A percentile compares a stretch with the other conserved stretches of the same genome.
These are phyloP conservation scores for Nicotiana tomentosiformis DNA, from an alignment of 257 asterid genomes.

Conservation along the genomic window DNA sequence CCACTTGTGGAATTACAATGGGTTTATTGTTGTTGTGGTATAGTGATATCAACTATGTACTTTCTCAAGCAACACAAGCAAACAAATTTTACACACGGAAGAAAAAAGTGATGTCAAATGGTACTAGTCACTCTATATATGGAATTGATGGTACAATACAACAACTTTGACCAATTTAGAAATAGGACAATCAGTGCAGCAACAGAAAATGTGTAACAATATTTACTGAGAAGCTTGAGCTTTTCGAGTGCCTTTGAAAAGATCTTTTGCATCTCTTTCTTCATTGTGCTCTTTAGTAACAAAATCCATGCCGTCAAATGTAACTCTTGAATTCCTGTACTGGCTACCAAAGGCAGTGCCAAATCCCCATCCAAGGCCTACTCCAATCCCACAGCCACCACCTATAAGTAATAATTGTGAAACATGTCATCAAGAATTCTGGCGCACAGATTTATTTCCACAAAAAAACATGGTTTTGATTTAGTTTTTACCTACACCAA, in stretches of 20 bases:
- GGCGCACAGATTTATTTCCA: not conserved
- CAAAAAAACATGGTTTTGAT: not conserved
- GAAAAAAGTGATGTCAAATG: not conserved
- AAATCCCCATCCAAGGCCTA: slow-evolving; percentile 98
- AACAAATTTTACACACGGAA: not conserved
- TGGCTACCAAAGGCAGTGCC: slow-evolving; percentile 84
- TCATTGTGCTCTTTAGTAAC: slow-evolving; percentile 28
- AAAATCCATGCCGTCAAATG: slow-evolving; percentile 57
- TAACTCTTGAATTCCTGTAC: slow-evolving; percentile 59
- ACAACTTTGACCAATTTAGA: not conserved
- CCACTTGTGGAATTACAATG: too few species aligned
- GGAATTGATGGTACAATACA: not conserved
- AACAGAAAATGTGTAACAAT: not conserved
- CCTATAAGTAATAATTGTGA: slow-evolving; percentile 35
- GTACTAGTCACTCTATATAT: too few species aligned
- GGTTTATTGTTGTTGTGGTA: too few species aligned
- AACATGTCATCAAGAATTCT: not conserved
- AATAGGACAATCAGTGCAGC: not conserved
- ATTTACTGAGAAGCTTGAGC: slow-evolving; percentile 23
- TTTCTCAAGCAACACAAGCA: not conserved
- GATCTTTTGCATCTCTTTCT: slow-evolving; percentile 33
- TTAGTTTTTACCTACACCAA: slow-evolving; percentile 68
- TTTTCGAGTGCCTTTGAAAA: slow-evolving; percentile 27
- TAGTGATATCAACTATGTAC: too few species aligned
- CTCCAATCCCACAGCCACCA: slow-evolving; percentile 91